Base-by-base conservation (phyloP, 2,329 filamentous ascomycete species). In the Fonsecaea multimorphosa region DNA sequence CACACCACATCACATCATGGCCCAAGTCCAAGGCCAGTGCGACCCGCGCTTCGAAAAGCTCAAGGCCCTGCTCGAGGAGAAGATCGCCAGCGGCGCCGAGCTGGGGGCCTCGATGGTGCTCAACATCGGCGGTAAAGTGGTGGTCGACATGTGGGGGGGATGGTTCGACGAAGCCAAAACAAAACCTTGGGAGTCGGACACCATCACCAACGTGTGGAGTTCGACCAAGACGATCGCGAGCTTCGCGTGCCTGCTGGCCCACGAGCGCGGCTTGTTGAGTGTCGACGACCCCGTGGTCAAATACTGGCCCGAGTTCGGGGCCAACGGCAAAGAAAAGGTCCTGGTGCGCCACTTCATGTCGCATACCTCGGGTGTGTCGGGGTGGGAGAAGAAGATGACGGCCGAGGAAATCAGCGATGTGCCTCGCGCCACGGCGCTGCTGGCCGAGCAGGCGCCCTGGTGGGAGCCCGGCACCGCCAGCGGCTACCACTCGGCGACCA, bases 271-370 rank as follows among this genome's bases (percentile, higher is more conserved):
- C 2, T 66, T 77, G 0, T 62, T 83, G 0, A 72, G 77, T 60
- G 70, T 75, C 0, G 66, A 78, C 52, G 79, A 75, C 12, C 76
- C 76, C 1, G 78, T 83, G 0, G 67, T 77, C 1, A 73, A 76
- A 44, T 79, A 82, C 73, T 83, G 81, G 81, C 81, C 81, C 0
- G 81, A 82, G 52, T 83, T 83, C 61, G 78, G 73, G 0, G 74
- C 67, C 12, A 78, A 79, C 22, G 80, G 79, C 40, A 82, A 82
- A 55, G 72, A 78, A 44, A 68, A 77, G 14, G 70, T 82, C 51
- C 67, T 76, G 11, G 76, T 83, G 5, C 73, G 75, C 1, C 80
- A 83, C 64, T 14, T 81, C 1, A 72, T 83, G 12, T 76, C 75
- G 1, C 81, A 83, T 68, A 78, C 74, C 0, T 74, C 80, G 0